A percentile compares a stretch with the other conserved stretches of the same genome.
These are phyloP conservation scores for Boletus fagicola DNA, from an alignment of 768 basidiomycete species.

Conservation along the genomic window DNA sequence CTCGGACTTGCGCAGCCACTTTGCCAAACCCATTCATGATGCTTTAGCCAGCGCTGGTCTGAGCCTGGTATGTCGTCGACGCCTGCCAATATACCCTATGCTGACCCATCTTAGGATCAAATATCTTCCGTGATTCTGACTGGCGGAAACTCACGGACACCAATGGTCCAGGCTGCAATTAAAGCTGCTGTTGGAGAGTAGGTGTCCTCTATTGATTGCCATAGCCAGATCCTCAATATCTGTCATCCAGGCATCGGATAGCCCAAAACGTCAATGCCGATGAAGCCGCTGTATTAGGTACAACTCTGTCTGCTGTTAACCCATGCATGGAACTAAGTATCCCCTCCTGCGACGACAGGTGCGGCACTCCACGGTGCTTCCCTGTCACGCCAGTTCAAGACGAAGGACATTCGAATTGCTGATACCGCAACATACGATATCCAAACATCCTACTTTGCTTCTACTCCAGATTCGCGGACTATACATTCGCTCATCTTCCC, in stretches of 20 bases:
- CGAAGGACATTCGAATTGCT: conserved; percentile 85
- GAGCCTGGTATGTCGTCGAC: conserved; percentile 48
- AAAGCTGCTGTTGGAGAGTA: conserved; percentile 75
- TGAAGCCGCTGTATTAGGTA: conserved; percentile 89
- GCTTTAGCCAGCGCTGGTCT: conserved; percentile 68
- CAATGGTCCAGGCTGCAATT: conserved; percentile 87
- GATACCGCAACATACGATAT: conserved; percentile 76
- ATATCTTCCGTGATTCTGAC: conserved; percentile 89
- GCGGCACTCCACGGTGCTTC: conserved; percentile 91
- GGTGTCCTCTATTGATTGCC: conserved; percentile 28
- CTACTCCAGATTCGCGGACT: conserved; percentile 52
- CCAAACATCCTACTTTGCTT: conserved; percentile 73
- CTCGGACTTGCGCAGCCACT: conserved; percentile 59
- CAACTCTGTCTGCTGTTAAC: neutral
- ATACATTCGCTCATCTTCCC: conserved; percentile 81
- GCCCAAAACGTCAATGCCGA: conserved; percentile 96
- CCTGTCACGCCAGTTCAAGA: conserved; percentile 88
- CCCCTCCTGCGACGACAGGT: conserved; percentile 33
- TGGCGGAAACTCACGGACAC: conserved; percentile 86
- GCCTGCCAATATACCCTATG: neutral
- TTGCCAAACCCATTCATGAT: conserved; percentile 70
- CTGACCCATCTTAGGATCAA: conserved; percentile 52
- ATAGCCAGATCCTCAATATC: neutral
- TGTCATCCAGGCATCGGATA: conserved; percentile 62
- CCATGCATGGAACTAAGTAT: conserved; percentile 1